phyloP scores from a whole-genome alignment of 345 rosid genomes.

The Reutealis trisperma region DNA sequence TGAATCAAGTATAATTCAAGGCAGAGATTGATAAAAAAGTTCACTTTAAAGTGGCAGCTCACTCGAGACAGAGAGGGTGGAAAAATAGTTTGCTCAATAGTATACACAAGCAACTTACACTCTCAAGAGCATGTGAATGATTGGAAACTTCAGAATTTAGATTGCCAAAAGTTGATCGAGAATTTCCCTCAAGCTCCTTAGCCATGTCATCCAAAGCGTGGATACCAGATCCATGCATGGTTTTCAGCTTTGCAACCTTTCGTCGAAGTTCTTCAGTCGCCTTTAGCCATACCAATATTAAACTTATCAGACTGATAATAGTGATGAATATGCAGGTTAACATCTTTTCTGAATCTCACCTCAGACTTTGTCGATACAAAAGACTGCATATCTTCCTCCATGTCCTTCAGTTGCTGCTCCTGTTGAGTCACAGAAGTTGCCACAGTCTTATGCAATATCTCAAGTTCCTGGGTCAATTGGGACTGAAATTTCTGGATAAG shows the following conservation, averaged over 20 bases:
- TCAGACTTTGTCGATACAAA: slow-evolving; percentile 82
- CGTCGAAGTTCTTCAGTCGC: slow-evolving; percentile 84
- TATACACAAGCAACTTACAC: slow-evolving; percentile 44
- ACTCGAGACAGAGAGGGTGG: slow-evolving; percentile 16
- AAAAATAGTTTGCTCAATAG: slow-evolving; percentile 9
- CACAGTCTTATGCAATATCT: slow-evolving; percentile 80
- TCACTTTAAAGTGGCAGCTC: not conserved
- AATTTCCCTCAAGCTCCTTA: slow-evolving; percentile 76
- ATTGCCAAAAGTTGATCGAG: slow-evolving; percentile 68
- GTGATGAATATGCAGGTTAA: not conserved
- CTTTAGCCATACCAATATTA: slow-evolving; percentile 41
- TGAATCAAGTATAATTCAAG: slow-evolving; percentile 35
- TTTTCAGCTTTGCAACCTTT: slow-evolving; percentile 67
- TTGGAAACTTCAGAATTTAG: slow-evolving; percentile 80
- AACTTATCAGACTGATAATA: slow-evolving; percentile 10
- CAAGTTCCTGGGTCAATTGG: slow-evolving; percentile 83
- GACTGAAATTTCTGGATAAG: slow-evolving; percentile 78
- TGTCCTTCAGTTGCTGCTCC: slow-evolving; percentile 81
- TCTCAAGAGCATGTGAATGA: slow-evolving; percentile 81
- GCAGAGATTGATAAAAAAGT: not conserved
- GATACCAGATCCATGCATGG: slow-evolving; percentile 70
- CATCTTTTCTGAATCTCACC: slow-evolving; percentile 38
- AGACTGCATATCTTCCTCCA: slow-evolving; percentile 96
- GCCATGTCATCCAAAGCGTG: slow-evolving; percentile 79
- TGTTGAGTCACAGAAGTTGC: slow-evolving; percentile 86